These are phyloP conservation scores for Artemisia princeps DNA, from an alignment of 140 eudicot species.

Conservation along the genomic window DNA sequence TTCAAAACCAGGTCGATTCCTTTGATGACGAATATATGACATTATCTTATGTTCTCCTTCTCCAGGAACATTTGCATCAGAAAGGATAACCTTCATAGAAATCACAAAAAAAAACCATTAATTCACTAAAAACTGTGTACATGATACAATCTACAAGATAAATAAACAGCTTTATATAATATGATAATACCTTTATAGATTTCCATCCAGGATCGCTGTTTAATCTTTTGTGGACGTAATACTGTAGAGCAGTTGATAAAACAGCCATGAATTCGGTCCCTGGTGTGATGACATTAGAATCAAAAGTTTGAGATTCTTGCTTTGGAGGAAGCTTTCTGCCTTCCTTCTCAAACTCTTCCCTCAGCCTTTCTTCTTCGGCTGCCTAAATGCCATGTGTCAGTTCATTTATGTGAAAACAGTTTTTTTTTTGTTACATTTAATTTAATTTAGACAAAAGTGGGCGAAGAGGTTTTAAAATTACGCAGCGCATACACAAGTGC, in stretches of 20 bases:
- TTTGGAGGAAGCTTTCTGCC: slow-evolving; percentile 46
- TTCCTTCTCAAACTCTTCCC: slow-evolving; percentile 42
- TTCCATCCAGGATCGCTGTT: slow-evolving; percentile 93
- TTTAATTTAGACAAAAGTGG: not conserved
- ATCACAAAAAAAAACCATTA: slow-evolving; percentile 7
- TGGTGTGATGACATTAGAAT: slow-evolving; percentile 57
- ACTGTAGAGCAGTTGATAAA: slow-evolving; percentile 72
- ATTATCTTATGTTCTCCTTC: slow-evolving; percentile 99
- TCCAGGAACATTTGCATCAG: slow-evolving; percentile 97
- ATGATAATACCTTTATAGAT: slow-evolving; percentile 54
- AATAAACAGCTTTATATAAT: not conserved
- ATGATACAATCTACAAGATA: not conserved
- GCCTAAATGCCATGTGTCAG: slow-evolving; percentile 35
- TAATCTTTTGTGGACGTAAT: slow-evolving; percentile 68
- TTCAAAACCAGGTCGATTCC: slow-evolving; percentile 80
- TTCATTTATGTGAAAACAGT: too few species aligned
- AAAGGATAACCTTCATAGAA: slow-evolving; percentile 69
- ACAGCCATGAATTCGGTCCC: slow-evolving; percentile 90
- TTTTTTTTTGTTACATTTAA: too few species aligned
- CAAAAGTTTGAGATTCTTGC: slow-evolving; percentile 35
- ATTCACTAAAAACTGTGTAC: not conserved
- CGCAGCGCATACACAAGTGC: not conserved
- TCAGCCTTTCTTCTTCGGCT: slow-evolving; percentile 50
- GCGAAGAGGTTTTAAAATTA: not conserved
- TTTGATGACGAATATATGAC: slow-evolving; percentile 90